Percentiles rank a stretch among this genome's conserved stretches.
phyloP scores from a whole-genome alignment of 2,329 filamentous ascomycete species.

The Beauveria scarabaeidicola region DNA sequence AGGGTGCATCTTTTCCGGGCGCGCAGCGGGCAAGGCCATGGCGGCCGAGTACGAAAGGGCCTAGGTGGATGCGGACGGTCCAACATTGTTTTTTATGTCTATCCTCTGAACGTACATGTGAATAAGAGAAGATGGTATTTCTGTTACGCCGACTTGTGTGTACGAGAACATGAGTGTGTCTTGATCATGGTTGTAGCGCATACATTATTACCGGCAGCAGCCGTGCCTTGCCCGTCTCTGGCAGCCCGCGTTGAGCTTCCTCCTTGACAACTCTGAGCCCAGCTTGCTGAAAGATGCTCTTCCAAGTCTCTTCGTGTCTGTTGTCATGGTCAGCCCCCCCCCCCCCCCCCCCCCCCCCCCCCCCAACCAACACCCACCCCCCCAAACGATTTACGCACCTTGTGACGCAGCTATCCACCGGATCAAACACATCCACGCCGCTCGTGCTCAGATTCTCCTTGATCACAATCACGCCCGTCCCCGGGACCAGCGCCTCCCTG shows the following conservation, averaged over 20 bases:
- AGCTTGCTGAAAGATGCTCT: slow-evolving; percentile 58
- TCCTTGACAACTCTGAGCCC: slow-evolving; percentile 59
- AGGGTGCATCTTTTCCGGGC: slow-evolving; percentile 54
- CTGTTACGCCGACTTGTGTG: not conserved
- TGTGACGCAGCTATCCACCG: slow-evolving; percentile 68
- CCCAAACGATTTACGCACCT: slow-evolving; percentile 34
- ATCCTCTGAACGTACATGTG: not conserved
- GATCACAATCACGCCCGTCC: slow-evolving; percentile 27
- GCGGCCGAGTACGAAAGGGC: slow-evolving; percentile 31
- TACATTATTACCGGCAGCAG: slow-evolving; percentile 72
- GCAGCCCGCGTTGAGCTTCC: slow-evolving; percentile 64
- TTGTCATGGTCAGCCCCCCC: slow-evolving; percentile 2
- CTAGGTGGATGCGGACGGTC: not conserved
- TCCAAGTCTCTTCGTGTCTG: slow-evolving; percentile 65
- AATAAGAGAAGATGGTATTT: not conserved
- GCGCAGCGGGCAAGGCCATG: slow-evolving; percentile 47
- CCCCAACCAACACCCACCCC: no score
- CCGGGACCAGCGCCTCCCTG: slow-evolving; percentile 28
- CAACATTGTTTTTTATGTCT: not conserved
- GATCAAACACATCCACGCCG: slow-evolving; percentile 62
- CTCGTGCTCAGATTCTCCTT: slow-evolving; percentile 62
- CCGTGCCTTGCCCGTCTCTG: slow-evolving; percentile 37
- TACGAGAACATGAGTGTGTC: not conserved
- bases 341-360: no score
- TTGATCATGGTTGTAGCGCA: slow-evolving; percentile 50